Evolutionary conservation across 305 asterid genomes (phyloP).

Genomic region (Solanum hybrid): DNA sequence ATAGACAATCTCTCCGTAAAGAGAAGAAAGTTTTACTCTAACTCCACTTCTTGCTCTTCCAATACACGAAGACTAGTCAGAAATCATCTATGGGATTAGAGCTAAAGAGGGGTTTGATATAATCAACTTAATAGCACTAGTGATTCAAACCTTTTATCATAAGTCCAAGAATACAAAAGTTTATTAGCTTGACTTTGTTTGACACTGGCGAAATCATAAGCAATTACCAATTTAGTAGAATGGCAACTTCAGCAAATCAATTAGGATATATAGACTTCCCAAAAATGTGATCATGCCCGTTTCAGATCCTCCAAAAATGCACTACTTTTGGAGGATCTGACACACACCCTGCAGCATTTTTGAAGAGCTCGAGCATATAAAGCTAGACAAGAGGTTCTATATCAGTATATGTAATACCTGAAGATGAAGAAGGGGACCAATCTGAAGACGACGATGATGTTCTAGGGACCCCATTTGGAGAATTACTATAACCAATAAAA

Average conservation of each 20-base stretch:
- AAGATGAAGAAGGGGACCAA: slow-evolving; percentile 39
- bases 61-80: not conserved
- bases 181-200: not conserved
- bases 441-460: slow-evolving; percentile 39
- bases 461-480: slow-evolving; percentile 55
- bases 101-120: not conserved
- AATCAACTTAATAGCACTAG: not conserved
- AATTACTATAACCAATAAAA: slow-evolving; percentile 58
- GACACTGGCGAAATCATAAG: not conserved
- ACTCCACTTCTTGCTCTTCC: not conserved
- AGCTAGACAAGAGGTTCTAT: slow-evolving; percentile 11
- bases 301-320: not conserved
- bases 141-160: slow-evolving; percentile 1
- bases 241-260: not conserved
- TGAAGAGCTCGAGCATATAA: not conserved
- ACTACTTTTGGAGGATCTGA: not conserved
- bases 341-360: not conserved
- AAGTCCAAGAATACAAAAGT: not conserved
- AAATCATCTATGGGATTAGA: not conserved
- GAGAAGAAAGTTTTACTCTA: not conserved
- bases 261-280: not conserved
- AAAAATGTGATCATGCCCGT: not conserved
- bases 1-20: not conserved
- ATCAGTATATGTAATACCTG: slow-evolving; percentile 38
- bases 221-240: not conserved